Evolutionary conservation across 768 basidiomycete species (phyloP), one percentile per base, ranked within the genome.

Genomic region (Tulasnella sp.): DNA sequence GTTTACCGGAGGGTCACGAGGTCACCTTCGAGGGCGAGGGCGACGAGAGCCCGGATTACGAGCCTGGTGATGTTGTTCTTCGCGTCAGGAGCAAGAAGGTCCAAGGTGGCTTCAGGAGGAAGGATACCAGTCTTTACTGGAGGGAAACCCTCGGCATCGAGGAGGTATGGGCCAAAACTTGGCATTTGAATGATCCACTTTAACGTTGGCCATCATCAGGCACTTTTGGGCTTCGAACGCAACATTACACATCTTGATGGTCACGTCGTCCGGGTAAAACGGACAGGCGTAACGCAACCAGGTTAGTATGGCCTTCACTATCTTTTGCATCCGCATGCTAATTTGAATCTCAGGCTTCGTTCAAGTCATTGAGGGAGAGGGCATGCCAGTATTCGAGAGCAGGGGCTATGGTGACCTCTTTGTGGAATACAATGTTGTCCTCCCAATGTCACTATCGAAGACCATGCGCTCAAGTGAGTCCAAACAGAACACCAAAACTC

Each of bases 41-140:
- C 62, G 97, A 98, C 78, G 95, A 99, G 81, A 91, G 84, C 71
- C 93, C 94, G 3, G 97, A 98, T 76, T 97, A 91, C 91, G 95
- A 96, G 77, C 83, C 97, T 6, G 97, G 97, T 8, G 95, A 99
- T 80, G 87, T 99, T 65, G 84, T 98, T 41, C 83, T 98, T 63
- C 83, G 94, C 67, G 89, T 98, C 17, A 83, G 90, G 75, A 95
- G 90, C 77, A 85, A 85, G 80, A 88, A 88, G 76, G 86, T 88
- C 73, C 86, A 86, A 75, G 94, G 93, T 64, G 87, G 89, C 3
- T 98, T 90, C 88, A 84, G 88, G 75, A 84, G 97, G 77, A 97
- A 98, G 79, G 96, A 98, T 78, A 87, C 84, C 67, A 90, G 91
- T 77, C 80, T 99, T 66, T 94, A 97, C 76, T 97, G 95, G 89